These are phyloP conservation scores for Penicillium sp. DNA, from an alignment of 2,329 filamentous ascomycete genomes.

Conservation along the genomic window DNA sequence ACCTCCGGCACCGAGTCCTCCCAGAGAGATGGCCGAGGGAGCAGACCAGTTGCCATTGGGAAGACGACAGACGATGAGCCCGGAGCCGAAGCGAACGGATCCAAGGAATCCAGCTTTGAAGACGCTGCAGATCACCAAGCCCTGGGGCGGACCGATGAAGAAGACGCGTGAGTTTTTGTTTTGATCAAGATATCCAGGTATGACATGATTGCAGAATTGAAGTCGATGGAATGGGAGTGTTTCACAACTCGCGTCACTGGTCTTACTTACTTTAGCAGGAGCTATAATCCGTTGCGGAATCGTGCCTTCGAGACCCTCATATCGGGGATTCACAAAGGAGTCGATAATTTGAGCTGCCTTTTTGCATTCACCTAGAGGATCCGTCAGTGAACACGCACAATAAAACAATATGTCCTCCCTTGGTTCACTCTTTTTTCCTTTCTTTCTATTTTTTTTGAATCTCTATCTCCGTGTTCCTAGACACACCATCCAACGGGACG, in stretches of 20 bases:
- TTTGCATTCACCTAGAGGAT: conserved; percentile 73
- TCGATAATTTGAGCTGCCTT: conserved; percentile 91
- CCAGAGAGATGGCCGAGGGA: conserved; percentile 41
- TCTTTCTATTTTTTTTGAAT: too few species aligned
- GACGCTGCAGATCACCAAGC: conserved; percentile 43
- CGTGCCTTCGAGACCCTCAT: conserved; percentile 89
- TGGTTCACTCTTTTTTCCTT: too few species aligned
- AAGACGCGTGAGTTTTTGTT: too few species aligned
- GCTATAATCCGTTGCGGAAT: conserved; percentile 82
- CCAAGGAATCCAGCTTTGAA: conserved; percentile 43
- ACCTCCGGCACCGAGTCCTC: conserved; percentile 41
- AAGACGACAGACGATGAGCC: conserved; percentile 42
- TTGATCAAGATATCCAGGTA: too few species aligned
- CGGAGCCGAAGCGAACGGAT: conserved; percentile 42
- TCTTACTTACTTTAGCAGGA: conserved; percentile 67
- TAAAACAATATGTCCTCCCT: too few species aligned
- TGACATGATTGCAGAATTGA: too few species aligned
- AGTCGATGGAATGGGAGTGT: too few species aligned
- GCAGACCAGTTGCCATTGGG: conserved; percentile 44
- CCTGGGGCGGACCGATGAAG: conserved; percentile 23
- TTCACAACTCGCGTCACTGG: not conserved
- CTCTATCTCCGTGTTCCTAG: too few species aligned
- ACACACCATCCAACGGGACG: conserved; percentile 2
- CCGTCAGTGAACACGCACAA: conserved; percentile 8
- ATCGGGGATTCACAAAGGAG: conserved; percentile 85